A percentile compares a stretch with the other conserved stretches of the same genome.
phyloP scores from a whole-genome alignment of 2,329 filamentous ascomycete genomes.

The Trichoderma sp. region DNA sequence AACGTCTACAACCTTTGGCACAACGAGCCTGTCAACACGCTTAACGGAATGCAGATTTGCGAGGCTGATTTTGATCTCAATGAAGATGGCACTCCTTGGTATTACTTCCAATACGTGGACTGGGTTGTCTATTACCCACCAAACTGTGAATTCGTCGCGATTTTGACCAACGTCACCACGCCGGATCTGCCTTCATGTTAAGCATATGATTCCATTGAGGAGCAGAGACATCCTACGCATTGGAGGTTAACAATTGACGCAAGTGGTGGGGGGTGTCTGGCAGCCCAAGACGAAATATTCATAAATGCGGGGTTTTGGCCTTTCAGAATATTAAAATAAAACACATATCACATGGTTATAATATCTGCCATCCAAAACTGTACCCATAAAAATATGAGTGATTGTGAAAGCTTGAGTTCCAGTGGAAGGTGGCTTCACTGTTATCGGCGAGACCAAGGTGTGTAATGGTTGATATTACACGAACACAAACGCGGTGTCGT shows the following conservation, averaged over 20 bases:
- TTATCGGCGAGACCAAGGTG: too few relatives aligned
- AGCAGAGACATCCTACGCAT: neutral
- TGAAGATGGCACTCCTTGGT: constrained; percentile 24
- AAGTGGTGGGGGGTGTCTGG: neutral
- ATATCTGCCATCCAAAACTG: neutral
- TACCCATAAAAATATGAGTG: neutral
- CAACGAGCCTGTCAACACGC: constrained; percentile 11
- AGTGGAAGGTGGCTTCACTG: too few relatives aligned
- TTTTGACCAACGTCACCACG: constrained; percentile 14
- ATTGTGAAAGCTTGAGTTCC: neutral
- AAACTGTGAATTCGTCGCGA: constrained; percentile 21
- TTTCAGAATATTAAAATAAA: neutral
- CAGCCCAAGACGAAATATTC: neutral
- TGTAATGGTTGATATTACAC: too few relatives aligned
- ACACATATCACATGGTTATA: neutral
- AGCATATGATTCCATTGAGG: too few relatives aligned
- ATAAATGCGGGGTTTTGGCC: neutral
- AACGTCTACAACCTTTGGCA: constrained; percentile 24
- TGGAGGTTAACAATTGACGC: neutral
- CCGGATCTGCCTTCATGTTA: constrained; percentile 20
- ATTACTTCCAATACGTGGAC: constrained; percentile 28
- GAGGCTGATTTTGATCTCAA: constrained; percentile 28
- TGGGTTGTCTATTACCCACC: constrained; percentile 18
- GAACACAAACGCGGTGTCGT: too few relatives aligned
- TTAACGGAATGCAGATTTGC: constrained; percentile 26